phyloP scores from a whole-genome alignment of 2,329 filamentous ascomycete species.

The Aspergillus sp. region DNA sequence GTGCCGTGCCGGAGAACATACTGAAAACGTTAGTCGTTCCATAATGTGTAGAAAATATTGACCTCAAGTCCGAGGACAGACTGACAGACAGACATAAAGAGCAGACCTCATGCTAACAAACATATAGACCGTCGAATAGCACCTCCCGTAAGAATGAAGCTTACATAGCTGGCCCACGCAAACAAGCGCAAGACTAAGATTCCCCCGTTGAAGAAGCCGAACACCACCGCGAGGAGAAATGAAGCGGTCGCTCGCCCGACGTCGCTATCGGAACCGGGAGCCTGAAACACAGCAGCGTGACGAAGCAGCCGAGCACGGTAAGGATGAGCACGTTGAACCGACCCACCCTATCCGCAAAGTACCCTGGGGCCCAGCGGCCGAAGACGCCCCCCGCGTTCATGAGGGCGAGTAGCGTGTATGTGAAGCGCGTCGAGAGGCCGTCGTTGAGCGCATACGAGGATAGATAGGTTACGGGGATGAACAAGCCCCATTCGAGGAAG shows the following conservation, averaged over 20 bases:
- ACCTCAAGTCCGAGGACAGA: too few species aligned
- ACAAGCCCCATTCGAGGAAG: constrained; percentile 4
- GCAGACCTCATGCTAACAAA: too few species aligned
- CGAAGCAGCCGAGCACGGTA: constrained; percentile 26
- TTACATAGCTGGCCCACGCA: constrained; percentile 51
- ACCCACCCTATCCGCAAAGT: constrained; percentile 31
- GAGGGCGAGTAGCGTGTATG: constrained; percentile 31
- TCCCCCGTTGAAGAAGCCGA: too few species aligned
- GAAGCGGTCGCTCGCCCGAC: too few species aligned
- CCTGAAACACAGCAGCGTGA: too few species aligned
- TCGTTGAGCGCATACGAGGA: constrained; percentile 27
- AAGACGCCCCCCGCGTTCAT: constrained; percentile 29
- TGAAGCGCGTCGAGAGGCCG: constrained; percentile 21
- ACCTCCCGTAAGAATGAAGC: constrained; percentile 46
- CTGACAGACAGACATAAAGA: too few species aligned
- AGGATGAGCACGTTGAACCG: constrained; percentile 28
- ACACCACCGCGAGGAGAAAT: too few species aligned
- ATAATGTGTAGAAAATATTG: too few species aligned
- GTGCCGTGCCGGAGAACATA: too few species aligned
- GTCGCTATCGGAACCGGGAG: too few species aligned
- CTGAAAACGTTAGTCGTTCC: too few species aligned
- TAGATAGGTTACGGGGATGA: constrained; percentile 32
- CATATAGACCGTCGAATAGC: constrained; percentile 35
- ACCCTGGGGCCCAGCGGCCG: constrained; percentile 30
- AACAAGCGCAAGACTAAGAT: too few species aligned